Evolutionary conservation across 345 rosid species (phyloP).

Genomic region (Trapa incisa): DNA sequence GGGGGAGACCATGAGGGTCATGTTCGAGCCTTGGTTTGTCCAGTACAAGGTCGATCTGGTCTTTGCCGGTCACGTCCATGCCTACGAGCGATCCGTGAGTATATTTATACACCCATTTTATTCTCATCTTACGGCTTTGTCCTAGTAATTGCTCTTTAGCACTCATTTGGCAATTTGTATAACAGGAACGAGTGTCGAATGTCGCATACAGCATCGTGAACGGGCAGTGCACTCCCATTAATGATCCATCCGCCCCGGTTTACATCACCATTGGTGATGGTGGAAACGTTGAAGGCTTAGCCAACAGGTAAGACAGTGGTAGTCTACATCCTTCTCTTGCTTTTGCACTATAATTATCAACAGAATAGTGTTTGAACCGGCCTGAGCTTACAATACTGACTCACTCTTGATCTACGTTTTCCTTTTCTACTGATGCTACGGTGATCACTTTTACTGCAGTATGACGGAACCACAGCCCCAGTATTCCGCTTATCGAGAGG

Average conservation of each 20-base stretch:
- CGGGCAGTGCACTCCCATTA: not conserved
- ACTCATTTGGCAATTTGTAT: too few species aligned
- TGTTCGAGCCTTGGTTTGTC: constrained; percentile 1
- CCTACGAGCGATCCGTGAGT: not conserved
- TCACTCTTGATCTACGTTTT: too few species aligned
- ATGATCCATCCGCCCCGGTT: not conserved
- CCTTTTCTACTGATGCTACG: too few species aligned
- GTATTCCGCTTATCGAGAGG: constrained; percentile 82
- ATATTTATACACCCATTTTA: too few species aligned
- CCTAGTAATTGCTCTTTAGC: too few species aligned
- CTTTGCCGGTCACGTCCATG: constrained; percentile 5
- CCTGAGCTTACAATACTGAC: too few species aligned
- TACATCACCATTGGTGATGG: not conserved
- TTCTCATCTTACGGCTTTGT: too few species aligned
- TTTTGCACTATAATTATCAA: too few species aligned
- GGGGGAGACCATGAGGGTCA: constrained; percentile 5
- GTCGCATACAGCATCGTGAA: constrained; percentile 3
- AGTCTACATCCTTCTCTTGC: too few species aligned
- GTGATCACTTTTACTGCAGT: constrained; percentile 24
- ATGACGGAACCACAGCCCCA: constrained; percentile 80
- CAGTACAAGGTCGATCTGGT: constrained; percentile 3
- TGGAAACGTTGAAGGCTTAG: constrained; percentile 5
- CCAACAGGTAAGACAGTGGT: not conserved
- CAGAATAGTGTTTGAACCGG: too few species aligned
- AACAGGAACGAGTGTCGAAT: not conserved